Percentiles rank a stretch among this genome's conserved stretches.
Conservation (phyloP, 768 basidiomycete species). For the Amanita thiersii region DNA sequence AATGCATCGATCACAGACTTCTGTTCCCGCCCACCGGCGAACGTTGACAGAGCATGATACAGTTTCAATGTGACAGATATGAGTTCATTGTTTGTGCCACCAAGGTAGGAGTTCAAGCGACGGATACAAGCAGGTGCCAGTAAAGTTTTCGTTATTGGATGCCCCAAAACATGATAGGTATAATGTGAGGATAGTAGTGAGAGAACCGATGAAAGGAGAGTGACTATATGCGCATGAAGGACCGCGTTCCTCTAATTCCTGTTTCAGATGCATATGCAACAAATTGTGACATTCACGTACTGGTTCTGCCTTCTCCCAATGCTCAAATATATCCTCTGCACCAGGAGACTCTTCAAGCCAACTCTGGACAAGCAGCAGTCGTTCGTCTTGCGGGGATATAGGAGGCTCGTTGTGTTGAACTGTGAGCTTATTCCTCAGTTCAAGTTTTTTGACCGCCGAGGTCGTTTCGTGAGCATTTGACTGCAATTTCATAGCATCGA, state of each 20-base stretch:
- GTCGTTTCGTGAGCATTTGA: constrained; percentile 19
- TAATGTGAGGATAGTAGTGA: constrained; percentile 61
- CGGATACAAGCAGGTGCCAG: constrained; percentile 49
- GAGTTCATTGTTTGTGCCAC: constrained; percentile 55
- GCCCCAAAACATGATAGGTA: constrained; percentile 53
- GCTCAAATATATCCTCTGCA: constrained; percentile 49
- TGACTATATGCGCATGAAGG: constrained; percentile 34
- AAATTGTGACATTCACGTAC: constrained; percentile 26
- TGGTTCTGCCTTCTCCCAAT: constrained; percentile 49
- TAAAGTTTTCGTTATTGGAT: constrained; percentile 52
- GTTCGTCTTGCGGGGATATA: constrained; percentile 47
- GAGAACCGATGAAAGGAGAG: constrained; percentile 52
- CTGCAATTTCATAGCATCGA: background rate
- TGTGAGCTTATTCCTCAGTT: constrained; percentile 62
- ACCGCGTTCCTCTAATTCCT: constrained; percentile 26
- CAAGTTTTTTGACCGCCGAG: constrained; percentile 40
- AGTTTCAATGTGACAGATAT: constrained; percentile 60
- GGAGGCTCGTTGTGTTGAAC: constrained; percentile 37
- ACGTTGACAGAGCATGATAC: constrained; percentile 51
- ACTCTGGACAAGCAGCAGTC: constrained; percentile 47
- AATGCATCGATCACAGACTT: constrained; percentile 59
- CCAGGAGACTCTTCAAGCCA: constrained; percentile 57
- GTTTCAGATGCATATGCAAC: constrained; percentile 4
- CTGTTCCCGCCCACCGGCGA: constrained; percentile 59
- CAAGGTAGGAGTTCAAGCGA: constrained; percentile 54